A percentile compares a stretch with the other conserved stretches of the same genome.
Conservation (phyloP, 495 filamentous ascomycete species). For the Geopyxis carbonaria region DNA sequence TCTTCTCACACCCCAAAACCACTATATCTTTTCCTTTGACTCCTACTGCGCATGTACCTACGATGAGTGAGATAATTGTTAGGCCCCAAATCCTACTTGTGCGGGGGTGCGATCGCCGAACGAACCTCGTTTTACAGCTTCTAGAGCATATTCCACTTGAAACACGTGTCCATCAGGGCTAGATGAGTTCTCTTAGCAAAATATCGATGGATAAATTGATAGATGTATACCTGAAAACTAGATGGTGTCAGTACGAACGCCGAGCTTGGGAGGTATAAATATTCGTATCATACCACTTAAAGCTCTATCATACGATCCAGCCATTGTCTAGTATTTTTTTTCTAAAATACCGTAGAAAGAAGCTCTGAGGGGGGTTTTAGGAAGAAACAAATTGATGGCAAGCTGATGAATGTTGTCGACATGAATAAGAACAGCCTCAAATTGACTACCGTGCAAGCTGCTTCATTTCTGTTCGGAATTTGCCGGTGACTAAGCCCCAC, state of each 20-base stretch:
- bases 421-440: neutral
- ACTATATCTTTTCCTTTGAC: constrained; percentile 92
- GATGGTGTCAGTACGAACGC: constrained; percentile 28
- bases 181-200: constrained; percentile 17
- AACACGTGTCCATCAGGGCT: constrained; percentile 99
- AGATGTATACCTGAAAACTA: constrained; percentile 49
- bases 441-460: neutral
- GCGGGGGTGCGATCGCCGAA: constrained; percentile 1
- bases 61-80: neutral
- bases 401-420: constrained; percentile 9
- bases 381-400: constrained; percentile 6
- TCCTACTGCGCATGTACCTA: constrained; percentile 92
- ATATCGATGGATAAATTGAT: constrained; percentile 25
- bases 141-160: constrained; percentile 97
- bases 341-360: neutral
- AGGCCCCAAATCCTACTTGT: too few species aligned
- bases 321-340: constrained; percentile 35
- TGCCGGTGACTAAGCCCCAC: constrained; percentile 4
- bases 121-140: constrained; percentile 93
- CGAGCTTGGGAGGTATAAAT: constrained; percentile 5
- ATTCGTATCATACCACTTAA: constrained; percentile 57
- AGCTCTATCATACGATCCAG: constrained; percentile 86
- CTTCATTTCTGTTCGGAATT: constrained; percentile 4
- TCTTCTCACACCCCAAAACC: constrained; percentile 93
- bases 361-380: constrained; percentile 3